These are phyloP conservation scores for Trichoderma harzianum DNA, from an alignment of 2,329 filamentous ascomycete species.

Conservation along the genomic window DNA sequence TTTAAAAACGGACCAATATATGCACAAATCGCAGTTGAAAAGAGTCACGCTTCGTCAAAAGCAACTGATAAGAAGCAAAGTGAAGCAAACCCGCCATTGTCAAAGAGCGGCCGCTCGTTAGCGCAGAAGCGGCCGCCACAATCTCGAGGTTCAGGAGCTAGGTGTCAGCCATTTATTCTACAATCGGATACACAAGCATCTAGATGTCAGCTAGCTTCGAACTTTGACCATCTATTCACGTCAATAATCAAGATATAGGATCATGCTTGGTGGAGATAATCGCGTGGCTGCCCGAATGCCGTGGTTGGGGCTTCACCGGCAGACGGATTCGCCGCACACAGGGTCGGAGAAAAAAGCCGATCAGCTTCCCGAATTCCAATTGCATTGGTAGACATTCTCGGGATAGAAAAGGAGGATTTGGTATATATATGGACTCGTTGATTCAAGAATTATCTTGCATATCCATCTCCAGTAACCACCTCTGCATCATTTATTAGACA, in stretches of 20 bases:
- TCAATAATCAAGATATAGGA: background rate
- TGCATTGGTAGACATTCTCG: rapidly evolving
- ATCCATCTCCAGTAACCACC: background rate
- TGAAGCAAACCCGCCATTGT: background rate
- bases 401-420: background rate
- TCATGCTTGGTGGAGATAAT: background rate
- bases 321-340: background rate
- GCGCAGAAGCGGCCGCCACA: background rate
- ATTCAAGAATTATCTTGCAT: background rate
- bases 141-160: background rate
- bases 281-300: background rate
- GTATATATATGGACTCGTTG: background rate
- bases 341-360: background rate
- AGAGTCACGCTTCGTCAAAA: background rate
- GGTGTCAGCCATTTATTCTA: conserved; percentile 1
- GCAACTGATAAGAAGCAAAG: background rate
- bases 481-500: background rate
- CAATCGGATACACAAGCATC: background rate
- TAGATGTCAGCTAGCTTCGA: background rate
- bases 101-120: background rate
- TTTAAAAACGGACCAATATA: no score
- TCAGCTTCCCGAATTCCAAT: background rate
- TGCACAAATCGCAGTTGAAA: rapidly evolving
- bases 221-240: background rate
- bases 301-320: background rate